Conservation (phyloP, 2,329 filamentous ascomycete genomes). For the Xylaria sp. region DNA sequence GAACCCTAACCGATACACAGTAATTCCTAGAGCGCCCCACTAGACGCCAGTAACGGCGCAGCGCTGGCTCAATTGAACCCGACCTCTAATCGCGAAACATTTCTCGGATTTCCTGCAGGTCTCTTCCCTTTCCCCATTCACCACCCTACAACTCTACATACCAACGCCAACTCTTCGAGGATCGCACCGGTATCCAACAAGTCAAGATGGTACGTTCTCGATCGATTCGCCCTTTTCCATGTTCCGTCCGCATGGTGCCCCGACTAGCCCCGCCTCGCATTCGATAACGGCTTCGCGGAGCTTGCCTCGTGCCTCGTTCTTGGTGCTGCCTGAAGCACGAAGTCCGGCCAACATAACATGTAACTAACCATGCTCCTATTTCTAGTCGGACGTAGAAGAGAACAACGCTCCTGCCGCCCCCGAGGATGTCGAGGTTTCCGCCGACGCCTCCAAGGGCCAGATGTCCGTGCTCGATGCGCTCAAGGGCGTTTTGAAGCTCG, state of each 20-base stretch:
- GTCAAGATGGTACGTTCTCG: constrained; percentile 55
- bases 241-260: background rate
- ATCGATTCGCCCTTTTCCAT: background rate
- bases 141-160: constrained; percentile 23
- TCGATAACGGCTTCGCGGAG: background rate
- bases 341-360: constrained; percentile 20
- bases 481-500: constrained; percentile 97
- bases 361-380: constrained; percentile 17
- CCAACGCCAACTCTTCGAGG: constrained; percentile 54
- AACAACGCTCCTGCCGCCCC: constrained; percentile 76
- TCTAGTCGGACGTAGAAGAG: constrained; percentile 99
- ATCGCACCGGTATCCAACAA: constrained; percentile 56
- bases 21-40: constrained; percentile 23
- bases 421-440: constrained; percentile 93
- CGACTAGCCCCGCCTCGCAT: constrained; percentile 10
- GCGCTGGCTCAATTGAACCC: constrained; percentile 24
- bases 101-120: constrained; percentile 20
- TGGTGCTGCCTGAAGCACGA: background rate
- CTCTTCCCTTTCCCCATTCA: constrained; percentile 14
- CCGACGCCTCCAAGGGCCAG: constrained; percentile 82
- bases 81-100: constrained; percentile 21
- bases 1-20: constrained; percentile 30
- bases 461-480: constrained; percentile 98
- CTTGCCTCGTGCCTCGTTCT: background rate
- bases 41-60: constrained; percentile 1